Conservation (phyloP, 2,329 filamentous ascomycete genomes). For the Geosmithia putterillii region DNA sequence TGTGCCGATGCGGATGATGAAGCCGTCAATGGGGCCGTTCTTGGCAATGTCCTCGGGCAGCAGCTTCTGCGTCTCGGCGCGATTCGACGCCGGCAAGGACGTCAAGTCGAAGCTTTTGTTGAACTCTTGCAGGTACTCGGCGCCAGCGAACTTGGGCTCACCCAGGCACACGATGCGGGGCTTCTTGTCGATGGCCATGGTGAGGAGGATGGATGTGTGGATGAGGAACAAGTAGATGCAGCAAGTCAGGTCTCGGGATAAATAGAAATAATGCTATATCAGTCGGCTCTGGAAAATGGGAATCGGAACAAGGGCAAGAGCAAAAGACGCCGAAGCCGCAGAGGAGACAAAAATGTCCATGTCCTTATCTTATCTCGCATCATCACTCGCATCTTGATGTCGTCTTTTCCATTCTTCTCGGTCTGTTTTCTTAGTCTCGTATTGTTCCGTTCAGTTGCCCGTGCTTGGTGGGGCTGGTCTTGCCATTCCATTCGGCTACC, state of each 20-base stretch:
- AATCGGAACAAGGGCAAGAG: not conserved
- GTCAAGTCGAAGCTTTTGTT: slow-evolving; percentile 20
- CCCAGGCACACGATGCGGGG: slow-evolving; percentile 27
- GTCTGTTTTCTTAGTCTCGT: not conserved
- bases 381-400: not conserved
- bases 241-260: not conserved
- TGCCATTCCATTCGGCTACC: not conserved
- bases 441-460: not conserved
- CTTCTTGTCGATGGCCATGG: slow-evolving; percentile 9
- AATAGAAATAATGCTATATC: not conserved
- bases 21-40: slow-evolving; percentile 26
- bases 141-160: slow-evolving; percentile 19
- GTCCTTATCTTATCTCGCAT: not conserved
- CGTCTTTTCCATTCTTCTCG: not conserved
- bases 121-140: slow-evolving; percentile 24
- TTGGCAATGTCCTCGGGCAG: slow-evolving; percentile 18
- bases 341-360: not conserved
- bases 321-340: not conserved
- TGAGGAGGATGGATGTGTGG: slow-evolving; percentile 3
- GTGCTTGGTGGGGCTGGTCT: not conserved
- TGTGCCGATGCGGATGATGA: slow-evolving; percentile 36
- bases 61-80: slow-evolving; percentile 17
- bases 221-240: not conserved
- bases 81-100: slow-evolving; percentile 18
- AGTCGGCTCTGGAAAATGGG: slow-evolving; percentile 1